Percentiles rank a stretch among this genome's conserved stretches.
Conservation (phyloP, 1,139 yeast genomes). For the Magnusiomyces tetraspermus region DNA sequence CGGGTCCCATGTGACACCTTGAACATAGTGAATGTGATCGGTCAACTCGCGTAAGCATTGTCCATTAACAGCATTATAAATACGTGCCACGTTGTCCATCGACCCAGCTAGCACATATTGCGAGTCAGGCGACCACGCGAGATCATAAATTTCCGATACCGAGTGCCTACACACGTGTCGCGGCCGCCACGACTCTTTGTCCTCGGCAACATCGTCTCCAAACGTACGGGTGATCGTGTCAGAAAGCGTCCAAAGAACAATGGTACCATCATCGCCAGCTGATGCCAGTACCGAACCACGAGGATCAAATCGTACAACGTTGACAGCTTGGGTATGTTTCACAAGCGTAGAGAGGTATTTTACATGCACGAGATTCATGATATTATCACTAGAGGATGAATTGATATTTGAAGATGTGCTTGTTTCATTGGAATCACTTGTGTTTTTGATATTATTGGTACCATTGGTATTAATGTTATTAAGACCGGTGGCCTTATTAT, state of each 20-base stretch:
- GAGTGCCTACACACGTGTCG: constrained; percentile 48
- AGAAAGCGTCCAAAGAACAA: constrained; percentile 61
- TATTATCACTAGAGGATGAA: not conserved
- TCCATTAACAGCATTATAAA: constrained; percentile 53
- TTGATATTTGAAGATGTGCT: no score
- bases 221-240: constrained; percentile 23
- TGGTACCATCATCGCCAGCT: constrained; percentile 91
- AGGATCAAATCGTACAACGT: constrained; percentile 74
- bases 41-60: constrained; percentile 51
- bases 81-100: constrained; percentile 75
- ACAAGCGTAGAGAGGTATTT: constrained; percentile 57
- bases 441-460: not conserved
- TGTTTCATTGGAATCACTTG: no score
- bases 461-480: constrained; percentile 22
- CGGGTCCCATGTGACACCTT: constrained; percentile 97
- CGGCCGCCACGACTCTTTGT: constrained; percentile 64
- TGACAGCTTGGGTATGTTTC: constrained; percentile 92
- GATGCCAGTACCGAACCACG: constrained; percentile 56
- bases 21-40: constrained; percentile 82
- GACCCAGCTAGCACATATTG: constrained; percentile 73
- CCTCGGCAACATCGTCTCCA: constrained; percentile 32
- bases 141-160: constrained; percentile 74
- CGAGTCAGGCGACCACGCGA: constrained; percentile 86
- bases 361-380: not conserved
- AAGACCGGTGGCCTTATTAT: constrained; percentile 35